A percentile compares a stretch with the other conserved stretches of the same genome.
phyloP scores from a whole-genome alignment of 768 basidiomycete species.

The Crepidotus variabilis region DNA sequence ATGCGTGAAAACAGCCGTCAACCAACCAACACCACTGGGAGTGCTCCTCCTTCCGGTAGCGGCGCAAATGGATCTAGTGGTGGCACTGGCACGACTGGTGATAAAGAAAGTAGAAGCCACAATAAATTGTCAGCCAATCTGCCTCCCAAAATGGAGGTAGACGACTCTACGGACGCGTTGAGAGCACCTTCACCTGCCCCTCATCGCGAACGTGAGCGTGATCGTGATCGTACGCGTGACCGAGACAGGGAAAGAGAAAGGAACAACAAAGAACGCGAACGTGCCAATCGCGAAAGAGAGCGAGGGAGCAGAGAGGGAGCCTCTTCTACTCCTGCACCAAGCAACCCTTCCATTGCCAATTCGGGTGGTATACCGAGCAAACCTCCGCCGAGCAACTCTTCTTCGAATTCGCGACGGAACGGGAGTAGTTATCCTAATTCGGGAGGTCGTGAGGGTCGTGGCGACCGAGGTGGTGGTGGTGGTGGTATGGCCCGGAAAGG shows the following conservation, averaged over 20 bases:
- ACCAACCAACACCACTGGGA: conserved; percentile 1
- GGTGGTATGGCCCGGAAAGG: conserved; percentile 27
- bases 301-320: conserved; percentile 27
- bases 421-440: conserved; percentile 26
- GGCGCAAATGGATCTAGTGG: background rate
- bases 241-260: conserved; percentile 36
- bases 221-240: conserved; percentile 26
- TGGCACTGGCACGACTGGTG: background rate
- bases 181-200: conserved; percentile 4
- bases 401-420: conserved; percentile 6
- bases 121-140: conserved; percentile 5
- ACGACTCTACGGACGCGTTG: conserved; percentile 3
- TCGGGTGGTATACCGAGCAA: conserved; percentile 1
- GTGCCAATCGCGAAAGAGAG: conserved; percentile 3
- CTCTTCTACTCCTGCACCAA: background rate
- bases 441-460: conserved; percentile 29
- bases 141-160: conserved; percentile 15
- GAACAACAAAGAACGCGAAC: conserved; percentile 16
- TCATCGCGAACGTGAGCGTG: conserved; percentile 24
- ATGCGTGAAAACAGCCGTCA: conserved; percentile 6
- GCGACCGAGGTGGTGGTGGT: conserved; percentile 31
- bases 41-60: conserved; percentile 5
- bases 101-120: conserved; percentile 6
- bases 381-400: conserved; percentile 1
- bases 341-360: background rate